Evolutionary conservation across 768 basidiomycete genomes (phyloP).

Genomic region (Macrocybe gigantea): DNA sequence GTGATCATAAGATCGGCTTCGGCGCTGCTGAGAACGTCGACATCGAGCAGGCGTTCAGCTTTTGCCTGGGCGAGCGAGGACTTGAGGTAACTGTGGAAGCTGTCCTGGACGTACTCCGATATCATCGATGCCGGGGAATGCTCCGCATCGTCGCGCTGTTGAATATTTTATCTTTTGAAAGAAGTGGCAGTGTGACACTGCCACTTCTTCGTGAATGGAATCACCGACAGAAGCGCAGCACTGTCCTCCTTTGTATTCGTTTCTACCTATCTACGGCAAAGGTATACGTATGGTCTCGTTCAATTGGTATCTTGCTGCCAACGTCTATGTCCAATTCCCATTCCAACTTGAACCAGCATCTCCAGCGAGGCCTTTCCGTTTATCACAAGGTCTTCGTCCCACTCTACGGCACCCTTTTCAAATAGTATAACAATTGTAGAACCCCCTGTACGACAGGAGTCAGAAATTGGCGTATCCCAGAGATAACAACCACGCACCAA

Average conservation of each 20-base stretch:
- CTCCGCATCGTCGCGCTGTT: not conserved
- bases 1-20: too few relatives aligned
- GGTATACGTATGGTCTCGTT: too few relatives aligned
- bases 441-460: constrained; percentile 47
- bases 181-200: too few relatives aligned
- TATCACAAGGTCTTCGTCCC: constrained; percentile 86
- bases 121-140: constrained; percentile 20
- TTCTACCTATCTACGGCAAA: too few relatives aligned
- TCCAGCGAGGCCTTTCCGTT: constrained; percentile 87
- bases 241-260: too few relatives aligned
- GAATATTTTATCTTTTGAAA: too few relatives aligned
- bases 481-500: constrained; percentile 51
- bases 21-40: too few relatives aligned
- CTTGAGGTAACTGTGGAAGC: constrained; percentile 38
- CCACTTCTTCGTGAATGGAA: too few relatives aligned
- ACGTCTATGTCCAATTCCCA: constrained; percentile 60
- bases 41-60: too few relatives aligned
- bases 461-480: not conserved
- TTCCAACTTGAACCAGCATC: constrained; percentile 83
- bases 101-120: constrained; percentile 64
- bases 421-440: constrained; percentile 91
- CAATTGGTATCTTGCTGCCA: not conserved
- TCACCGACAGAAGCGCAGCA: too few relatives aligned
- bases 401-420: constrained; percentile 77
- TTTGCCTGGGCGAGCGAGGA: too few relatives aligned